A percentile compares a stretch with the other conserved stretches of the same genome.
phyloP scores from a whole-genome alignment of 2,329 filamentous ascomycete genomes.

The Xylariales sp. region DNA sequence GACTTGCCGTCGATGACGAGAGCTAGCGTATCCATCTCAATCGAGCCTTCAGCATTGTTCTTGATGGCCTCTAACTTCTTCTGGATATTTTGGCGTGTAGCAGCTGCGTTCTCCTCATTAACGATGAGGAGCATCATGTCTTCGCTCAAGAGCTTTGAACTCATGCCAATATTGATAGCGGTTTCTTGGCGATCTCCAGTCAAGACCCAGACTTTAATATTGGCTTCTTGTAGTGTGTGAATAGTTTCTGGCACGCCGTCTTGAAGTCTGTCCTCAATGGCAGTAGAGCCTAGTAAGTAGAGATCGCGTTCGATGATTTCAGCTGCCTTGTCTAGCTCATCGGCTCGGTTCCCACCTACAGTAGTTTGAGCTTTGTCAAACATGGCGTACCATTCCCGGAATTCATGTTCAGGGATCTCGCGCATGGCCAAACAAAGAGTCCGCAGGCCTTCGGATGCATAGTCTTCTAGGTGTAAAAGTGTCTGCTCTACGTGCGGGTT shows the following conservation, averaged over 20 bases:
- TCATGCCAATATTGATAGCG: slow-evolving; percentile 99
- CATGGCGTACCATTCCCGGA: slow-evolving; percentile 84
- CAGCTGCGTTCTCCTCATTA: slow-evolving; percentile 85
- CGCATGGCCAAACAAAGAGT: slow-evolving; percentile 96
- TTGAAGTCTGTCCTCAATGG: slow-evolving; percentile 96
- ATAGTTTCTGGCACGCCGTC: slow-evolving; percentile 99
- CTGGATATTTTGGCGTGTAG: slow-evolving; percentile 86
- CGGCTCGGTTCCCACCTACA: slow-evolving; percentile 89
- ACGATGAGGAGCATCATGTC: slow-evolving; percentile 98
- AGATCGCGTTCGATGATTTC: slow-evolving; percentile 96
- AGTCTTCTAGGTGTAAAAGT: slow-evolving; percentile 95
- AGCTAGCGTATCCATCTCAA: slow-evolving; percentile 87
- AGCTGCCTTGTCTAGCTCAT: slow-evolving; percentile 96
- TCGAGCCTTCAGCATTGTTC: slow-evolving; percentile 79
- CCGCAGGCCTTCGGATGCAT: slow-evolving; percentile 93
- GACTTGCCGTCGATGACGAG: slow-evolving; percentile 97
- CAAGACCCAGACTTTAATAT: slow-evolving; percentile 98
- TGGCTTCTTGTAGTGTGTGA: slow-evolving; percentile 93
- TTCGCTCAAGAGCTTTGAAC: slow-evolving; percentile 96
- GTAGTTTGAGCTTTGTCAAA: slow-evolving; percentile 91
- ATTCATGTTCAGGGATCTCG: slow-evolving; percentile 90
- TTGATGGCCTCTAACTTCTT: slow-evolving; percentile 94
- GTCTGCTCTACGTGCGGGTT: slow-evolving; percentile 92
- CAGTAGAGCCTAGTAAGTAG: slow-evolving; percentile 90
- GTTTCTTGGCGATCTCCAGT: slow-evolving; percentile 98